These are phyloP conservation scores for Pseudogymnoascus sp. DNA, from an alignment of 2,329 filamentous ascomycete species.

Conservation along the genomic window DNA sequence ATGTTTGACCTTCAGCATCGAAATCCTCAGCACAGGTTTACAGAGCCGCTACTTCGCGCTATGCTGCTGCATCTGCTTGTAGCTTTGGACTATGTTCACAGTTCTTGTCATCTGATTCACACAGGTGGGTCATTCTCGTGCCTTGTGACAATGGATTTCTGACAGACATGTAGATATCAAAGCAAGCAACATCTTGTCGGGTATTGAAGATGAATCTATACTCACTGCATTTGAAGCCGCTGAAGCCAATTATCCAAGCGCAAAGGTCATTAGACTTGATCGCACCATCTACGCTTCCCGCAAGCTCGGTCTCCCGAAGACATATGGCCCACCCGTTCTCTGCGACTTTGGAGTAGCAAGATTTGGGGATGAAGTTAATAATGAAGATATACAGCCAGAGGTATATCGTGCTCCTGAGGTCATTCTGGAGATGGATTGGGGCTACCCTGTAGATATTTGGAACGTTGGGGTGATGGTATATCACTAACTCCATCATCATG, in stretches of 20 bases:
- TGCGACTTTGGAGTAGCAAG: constrained; percentile 27
- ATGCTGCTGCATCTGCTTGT: constrained; percentile 16
- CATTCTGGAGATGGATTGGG: constrained; percentile 18
- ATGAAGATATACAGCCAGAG: constrained; percentile 20
- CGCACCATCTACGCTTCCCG: constrained; percentile 26
- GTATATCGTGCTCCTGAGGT: constrained; percentile 24
- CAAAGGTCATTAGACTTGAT: constrained; percentile 28
- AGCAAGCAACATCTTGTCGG: constrained; percentile 29
- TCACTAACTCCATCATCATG: constrained; percentile 15
- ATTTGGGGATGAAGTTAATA: constrained; percentile 15
- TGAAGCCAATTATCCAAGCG: constrained; percentile 24
- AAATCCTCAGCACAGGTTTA: constrained; percentile 11
- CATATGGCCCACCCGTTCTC: constrained; percentile 25
- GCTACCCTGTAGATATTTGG: constrained; percentile 32
- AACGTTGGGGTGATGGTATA: constrained; percentile 31
- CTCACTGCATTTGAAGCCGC: constrained; percentile 25
- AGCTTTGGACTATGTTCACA: constrained; percentile 24
- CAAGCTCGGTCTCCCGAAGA: constrained; percentile 25
- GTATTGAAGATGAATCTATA: constrained; percentile 26
- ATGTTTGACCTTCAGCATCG: constrained; percentile 15
- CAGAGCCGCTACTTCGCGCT: constrained; percentile 17
- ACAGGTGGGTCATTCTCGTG: constrained; percentile 15
- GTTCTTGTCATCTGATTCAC: constrained; percentile 22
- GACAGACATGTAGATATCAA: constrained; percentile 24
- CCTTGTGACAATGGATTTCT: neutral